A percentile compares a stretch with the other conserved stretches of the same genome.
Evolutionary conservation across 2,329 filamentous ascomycete genomes (phyloP).

Genomic region (Fusarium bulbicola): DNA sequence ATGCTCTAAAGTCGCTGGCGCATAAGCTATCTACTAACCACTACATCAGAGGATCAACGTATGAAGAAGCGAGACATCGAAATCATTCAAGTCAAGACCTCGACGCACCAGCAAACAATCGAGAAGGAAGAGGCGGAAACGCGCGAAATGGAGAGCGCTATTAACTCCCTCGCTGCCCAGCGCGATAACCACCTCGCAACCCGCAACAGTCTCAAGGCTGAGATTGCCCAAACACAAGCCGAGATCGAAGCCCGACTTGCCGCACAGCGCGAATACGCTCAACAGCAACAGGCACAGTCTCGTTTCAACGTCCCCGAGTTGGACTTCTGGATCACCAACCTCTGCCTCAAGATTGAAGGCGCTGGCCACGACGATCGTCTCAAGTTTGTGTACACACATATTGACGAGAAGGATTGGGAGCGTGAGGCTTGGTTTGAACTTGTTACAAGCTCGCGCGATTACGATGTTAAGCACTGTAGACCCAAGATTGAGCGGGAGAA

Average conservation of each 20-base stretch:
- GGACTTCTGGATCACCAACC: constrained; percentile 93
- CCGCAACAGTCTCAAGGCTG: constrained; percentile 66
- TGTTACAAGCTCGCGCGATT: constrained; percentile 81
- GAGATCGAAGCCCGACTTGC: constrained; percentile 75
- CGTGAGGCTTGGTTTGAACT: constrained; percentile 94
- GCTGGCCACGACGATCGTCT: constrained; percentile 84
- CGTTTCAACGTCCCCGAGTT: constrained; percentile 92
- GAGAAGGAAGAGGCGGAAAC: constrained; percentile 80
- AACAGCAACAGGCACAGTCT: constrained; percentile 82
- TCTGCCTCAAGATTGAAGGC: constrained; percentile 90
- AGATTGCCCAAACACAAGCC: constrained; percentile 73
- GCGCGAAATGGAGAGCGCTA: constrained; percentile 75
- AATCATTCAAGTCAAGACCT: constrained; percentile 77
- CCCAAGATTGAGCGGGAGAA: constrained; percentile 84
- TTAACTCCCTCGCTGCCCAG: constrained; percentile 66
- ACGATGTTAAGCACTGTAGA: constrained; percentile 81
- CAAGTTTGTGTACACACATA: constrained; percentile 88
- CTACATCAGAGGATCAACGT: constrained; percentile 81
- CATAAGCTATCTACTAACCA: background rate
- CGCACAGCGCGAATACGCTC: constrained; percentile 76
- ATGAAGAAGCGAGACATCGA: constrained; percentile 90
- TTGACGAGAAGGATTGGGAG: constrained; percentile 88
- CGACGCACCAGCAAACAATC: constrained; percentile 76
- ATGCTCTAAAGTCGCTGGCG: constrained; percentile 21
- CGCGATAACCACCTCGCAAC: constrained; percentile 67